phyloP scores from a whole-genome alignment of 306 rosid genomes.

The Hippophae rhamnoides region DNA sequence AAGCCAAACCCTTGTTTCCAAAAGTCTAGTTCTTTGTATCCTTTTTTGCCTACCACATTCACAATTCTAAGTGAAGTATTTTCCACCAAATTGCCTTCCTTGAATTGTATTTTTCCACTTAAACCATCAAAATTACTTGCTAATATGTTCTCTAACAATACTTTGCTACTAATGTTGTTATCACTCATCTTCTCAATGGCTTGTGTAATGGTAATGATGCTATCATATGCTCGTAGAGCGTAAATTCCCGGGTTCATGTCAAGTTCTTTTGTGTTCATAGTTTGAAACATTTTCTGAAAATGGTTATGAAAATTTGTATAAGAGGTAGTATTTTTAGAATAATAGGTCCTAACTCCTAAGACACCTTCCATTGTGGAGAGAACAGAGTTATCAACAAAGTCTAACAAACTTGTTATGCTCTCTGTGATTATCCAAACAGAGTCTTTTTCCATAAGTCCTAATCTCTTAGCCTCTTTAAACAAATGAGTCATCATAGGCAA shows the following conservation, averaged over 20 bases:
- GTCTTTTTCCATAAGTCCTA: constrained; percentile 33
- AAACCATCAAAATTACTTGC: constrained; percentile 37
- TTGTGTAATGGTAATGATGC: constrained; percentile 33
- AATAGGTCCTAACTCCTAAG: constrained; percentile 52
- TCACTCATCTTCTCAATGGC: constrained; percentile 27
- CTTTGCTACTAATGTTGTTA: background rate
- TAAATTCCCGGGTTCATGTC: constrained; percentile 38
- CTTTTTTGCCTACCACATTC: constrained; percentile 34
- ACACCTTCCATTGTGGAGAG: constrained; percentile 52
- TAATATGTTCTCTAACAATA: constrained; percentile 16
- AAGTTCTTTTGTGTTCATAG: constrained; percentile 32
- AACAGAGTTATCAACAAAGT: constrained; percentile 26
- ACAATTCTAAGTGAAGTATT: constrained; percentile 34
- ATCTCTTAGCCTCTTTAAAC: constrained; percentile 42
- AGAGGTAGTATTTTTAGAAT: constrained; percentile 25
- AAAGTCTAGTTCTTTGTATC: constrained; percentile 35
- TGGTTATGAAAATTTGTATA: constrained; percentile 11
- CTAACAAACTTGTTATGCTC: constrained; percentile 40
- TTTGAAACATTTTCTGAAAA: constrained; percentile 28
- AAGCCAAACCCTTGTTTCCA: constrained; percentile 43
- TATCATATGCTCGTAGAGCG: constrained; percentile 57
- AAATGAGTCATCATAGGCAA: constrained; percentile 37
- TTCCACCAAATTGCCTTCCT: constrained; percentile 26
- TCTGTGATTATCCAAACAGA: constrained; percentile 64
- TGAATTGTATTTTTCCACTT: constrained; percentile 47